These are phyloP conservation scores for Glonium stellatum DNA, from an alignment of 495 filamentous ascomycete species.

Conservation along the genomic window DNA sequence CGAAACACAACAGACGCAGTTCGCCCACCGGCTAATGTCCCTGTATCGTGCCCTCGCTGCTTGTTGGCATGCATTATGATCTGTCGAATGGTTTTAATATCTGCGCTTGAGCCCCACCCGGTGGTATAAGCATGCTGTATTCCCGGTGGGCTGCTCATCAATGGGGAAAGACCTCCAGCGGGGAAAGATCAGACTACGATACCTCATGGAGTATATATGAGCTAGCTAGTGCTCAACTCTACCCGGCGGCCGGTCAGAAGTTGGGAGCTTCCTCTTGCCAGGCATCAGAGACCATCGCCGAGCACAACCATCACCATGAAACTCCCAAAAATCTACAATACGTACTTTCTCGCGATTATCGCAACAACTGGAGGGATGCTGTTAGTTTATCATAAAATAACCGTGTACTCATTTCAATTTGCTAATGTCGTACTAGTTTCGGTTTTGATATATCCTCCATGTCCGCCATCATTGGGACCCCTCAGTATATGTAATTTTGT, in stretches of 20 bases:
- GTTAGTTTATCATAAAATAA: slow-evolving; percentile 24
- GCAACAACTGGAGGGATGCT: slow-evolving; percentile 56
- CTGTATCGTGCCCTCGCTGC: not conserved
- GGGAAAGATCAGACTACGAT: not conserved
- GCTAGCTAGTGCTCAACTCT: not conserved
- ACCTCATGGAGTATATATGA: not conserved
- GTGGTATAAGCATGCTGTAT: not conserved
- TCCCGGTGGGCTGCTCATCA: not conserved
- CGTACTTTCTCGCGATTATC: slow-evolving; percentile 56
- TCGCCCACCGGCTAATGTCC: not conserved
- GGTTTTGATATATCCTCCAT: slow-evolving; percentile 66
- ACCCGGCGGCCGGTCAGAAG: not conserved
- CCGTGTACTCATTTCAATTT: not conserved
- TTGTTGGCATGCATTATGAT: not conserved
- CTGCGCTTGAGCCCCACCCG: not conserved
- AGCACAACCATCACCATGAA: slow-evolving; percentile 24
- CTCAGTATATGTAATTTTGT: slow-evolving; percentile 49
- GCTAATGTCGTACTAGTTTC: slow-evolving; percentile 30
- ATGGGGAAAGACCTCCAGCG: slow-evolving; percentile 1
- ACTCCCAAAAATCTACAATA: slow-evolving; percentile 52
- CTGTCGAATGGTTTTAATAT: not conserved
- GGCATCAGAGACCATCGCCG: not conserved
- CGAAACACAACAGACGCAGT: not conserved
- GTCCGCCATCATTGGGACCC: slow-evolving; percentile 63
- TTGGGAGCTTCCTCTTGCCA: not conserved